Evolutionary conservation across 108 stramenopile genomes (phyloP).

Genomic region (Chaetoceros tenuissimus): DNA sequence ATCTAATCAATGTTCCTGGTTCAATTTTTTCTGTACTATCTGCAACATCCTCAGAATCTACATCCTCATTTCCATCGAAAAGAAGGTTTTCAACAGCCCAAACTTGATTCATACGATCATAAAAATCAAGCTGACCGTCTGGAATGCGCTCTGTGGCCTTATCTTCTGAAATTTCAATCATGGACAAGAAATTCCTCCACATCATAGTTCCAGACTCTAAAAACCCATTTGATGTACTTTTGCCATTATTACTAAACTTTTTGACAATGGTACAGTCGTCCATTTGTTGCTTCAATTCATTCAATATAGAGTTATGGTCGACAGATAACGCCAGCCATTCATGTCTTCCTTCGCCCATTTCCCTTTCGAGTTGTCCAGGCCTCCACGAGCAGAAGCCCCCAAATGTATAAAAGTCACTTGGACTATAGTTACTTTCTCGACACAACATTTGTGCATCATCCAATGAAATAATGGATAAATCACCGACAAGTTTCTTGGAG

Average conservation of each 20-base stretch:
- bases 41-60: background rate
- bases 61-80: background rate
- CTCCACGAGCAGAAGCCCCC: no score
- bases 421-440: no score
- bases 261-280: no score
- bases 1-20: slow-evolving; percentile 16
- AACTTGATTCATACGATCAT: slow-evolving; percentile 17
- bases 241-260: background rate
- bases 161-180: slow-evolving; percentile 8
- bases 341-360: no score
- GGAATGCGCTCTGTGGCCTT: slow-evolving; percentile 13
- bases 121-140: slow-evolving; percentile 16
- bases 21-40: slow-evolving; percentile 8
- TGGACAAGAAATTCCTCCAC: slow-evolving; percentile 15
- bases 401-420: no score
- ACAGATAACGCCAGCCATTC: no score
- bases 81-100: slow-evolving; percentile 20
- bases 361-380: no score
- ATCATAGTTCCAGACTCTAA: slow-evolving; percentile 7
- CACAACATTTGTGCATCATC: no score
- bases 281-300: no score
- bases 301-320: no score
- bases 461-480: no score
- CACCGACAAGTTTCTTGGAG: no score
- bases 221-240: background rate